Evolutionary conservation across 192 early-diverging fungal species (phyloP), one percentile per base, ranked within the genome.

Genomic region (Coemansia sp.): DNA sequence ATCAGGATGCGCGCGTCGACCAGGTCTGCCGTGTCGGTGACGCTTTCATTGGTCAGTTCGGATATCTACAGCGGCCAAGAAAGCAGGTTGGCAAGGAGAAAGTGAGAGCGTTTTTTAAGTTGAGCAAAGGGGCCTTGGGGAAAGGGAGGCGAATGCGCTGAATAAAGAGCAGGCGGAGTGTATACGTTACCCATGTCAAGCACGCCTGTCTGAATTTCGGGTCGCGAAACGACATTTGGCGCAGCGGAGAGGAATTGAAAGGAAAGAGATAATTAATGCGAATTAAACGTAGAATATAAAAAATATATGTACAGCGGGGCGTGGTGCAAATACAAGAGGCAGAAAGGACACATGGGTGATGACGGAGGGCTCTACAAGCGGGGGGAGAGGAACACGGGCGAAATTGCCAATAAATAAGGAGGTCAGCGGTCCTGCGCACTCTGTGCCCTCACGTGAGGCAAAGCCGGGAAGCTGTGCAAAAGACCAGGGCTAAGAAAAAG

Each of bases 1-100:
- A 74, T 59, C 17, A 74, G 44, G 40, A 67, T 53, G 5, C 55
- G 55, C 33, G 51, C 71, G 33, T 74, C 71, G 9, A 63, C 64
- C 35, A 74, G 40, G 54, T 63, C 55, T 13, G 40, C 55, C 15
- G 55, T 50, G 11, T 25, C 43, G 5, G 14, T n/a, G 7, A 74
- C 18, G 0, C 28, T 15, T 27, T 74, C 64, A 22, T 48, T 48
- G 3, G 58, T 55, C 6, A 74, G 29, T 24, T 27, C 15, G 14
- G 64, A 54, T 27, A 74, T 29, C 71, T 66, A 72, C 37, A 53
- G 0, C n/a, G 46, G 5, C n/a, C 9, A 19, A 3, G 0, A 3
- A 6, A 14, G 2, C 13, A 35, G 30, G 11, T 8, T n/a, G n/a
- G n/a, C n/a, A n/a, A n/a, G n/a, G n/a, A n/a, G n/a, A n/a, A n/a